These are phyloP conservation scores for Colletotrichum sp. DNA, from an alignment of 2,329 filamentous ascomycete genomes.

Conservation along the genomic window DNA sequence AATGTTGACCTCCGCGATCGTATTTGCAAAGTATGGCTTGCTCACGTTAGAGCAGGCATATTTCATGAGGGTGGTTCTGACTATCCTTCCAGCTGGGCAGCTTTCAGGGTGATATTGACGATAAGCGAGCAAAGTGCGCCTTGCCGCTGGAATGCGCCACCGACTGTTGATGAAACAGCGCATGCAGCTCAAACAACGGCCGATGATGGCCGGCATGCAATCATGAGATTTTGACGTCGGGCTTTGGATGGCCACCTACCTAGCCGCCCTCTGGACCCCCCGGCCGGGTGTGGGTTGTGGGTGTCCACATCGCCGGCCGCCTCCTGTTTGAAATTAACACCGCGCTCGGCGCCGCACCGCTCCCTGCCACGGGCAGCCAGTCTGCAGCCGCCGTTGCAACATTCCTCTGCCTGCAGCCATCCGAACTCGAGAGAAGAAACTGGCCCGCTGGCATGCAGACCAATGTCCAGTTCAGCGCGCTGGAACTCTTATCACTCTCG, in stretches of 20 bases:
- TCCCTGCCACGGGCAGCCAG: background rate
- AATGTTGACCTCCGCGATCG: background rate
- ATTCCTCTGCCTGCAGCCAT: background rate
- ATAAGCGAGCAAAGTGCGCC: background rate
- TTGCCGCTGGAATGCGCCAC: background rate
- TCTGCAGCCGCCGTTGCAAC: background rate
- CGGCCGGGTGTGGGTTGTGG: background rate
- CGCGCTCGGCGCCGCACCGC: background rate
- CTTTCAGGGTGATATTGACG: background rate
- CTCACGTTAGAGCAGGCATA: background rate
- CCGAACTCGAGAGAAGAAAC: background rate
- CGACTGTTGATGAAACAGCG: background rate
- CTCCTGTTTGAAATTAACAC: background rate
- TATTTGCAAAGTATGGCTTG: background rate
- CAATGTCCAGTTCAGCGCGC: background rate
- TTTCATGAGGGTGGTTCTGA: background rate
- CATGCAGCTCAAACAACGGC: background rate
- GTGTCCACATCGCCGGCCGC: background rate
- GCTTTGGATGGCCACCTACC: background rate
- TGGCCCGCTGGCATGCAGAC: background rate
- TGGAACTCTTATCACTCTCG: background rate
- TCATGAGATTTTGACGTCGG: background rate
- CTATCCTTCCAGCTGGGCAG: background rate
- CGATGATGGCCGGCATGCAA: background rate
- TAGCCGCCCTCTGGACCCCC: background rate